These are phyloP conservation scores for Cucurbita ficifolia DNA, from an alignment of 306 rosid genomes.

Conservation along the genomic window DNA sequence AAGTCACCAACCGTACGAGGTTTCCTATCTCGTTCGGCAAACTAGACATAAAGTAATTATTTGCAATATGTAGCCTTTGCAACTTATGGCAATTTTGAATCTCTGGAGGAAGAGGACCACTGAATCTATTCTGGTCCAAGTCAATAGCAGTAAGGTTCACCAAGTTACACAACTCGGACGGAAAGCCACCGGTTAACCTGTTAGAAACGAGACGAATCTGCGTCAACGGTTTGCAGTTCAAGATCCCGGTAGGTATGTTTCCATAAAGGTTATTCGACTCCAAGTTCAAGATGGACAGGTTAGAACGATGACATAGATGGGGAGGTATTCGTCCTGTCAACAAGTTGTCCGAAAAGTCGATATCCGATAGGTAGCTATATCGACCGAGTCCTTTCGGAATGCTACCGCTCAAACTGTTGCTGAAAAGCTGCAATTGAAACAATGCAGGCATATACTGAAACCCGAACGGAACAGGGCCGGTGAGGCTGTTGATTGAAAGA, in stretches of 20 bases:
- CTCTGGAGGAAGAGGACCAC: slow-evolving; percentile 59
- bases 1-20: slow-evolving; percentile 57
- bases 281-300: slow-evolving; percentile 53
- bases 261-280: slow-evolving; percentile 52
- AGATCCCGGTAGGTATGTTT: slow-evolving; percentile 52
- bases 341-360: slow-evolving; percentile 62
- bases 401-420: slow-evolving; percentile 52
- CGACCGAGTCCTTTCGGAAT: slow-evolving; percentile 68
- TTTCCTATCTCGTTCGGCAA: slow-evolving; percentile 83
- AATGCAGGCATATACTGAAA: slow-evolving; percentile 47
- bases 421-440: slow-evolving; percentile 65
- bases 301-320: slow-evolving; percentile 51
- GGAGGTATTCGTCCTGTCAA: slow-evolving; percentile 72
- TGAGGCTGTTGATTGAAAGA: slow-evolving; percentile 72
- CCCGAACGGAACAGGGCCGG: slow-evolving; percentile 56
- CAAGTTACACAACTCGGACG: slow-evolving; percentile 53
- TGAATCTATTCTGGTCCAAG: slow-evolving; percentile 62
- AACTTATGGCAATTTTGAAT: slow-evolving; percentile 48
- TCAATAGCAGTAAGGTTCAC: slow-evolving; percentile 53
- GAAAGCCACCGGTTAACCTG: slow-evolving; percentile 66
- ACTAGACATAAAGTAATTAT: slow-evolving; percentile 52
- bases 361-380: slow-evolving; percentile 64
- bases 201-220: slow-evolving; percentile 55
- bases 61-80: slow-evolving; percentile 83
- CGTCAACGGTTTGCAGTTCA: slow-evolving; percentile 47